Evolutionary conservation across 768 basidiomycete genomes (phyloP), one percentile per base, ranked within the genome.

Genomic region (Panellus pusillus): DNA sequence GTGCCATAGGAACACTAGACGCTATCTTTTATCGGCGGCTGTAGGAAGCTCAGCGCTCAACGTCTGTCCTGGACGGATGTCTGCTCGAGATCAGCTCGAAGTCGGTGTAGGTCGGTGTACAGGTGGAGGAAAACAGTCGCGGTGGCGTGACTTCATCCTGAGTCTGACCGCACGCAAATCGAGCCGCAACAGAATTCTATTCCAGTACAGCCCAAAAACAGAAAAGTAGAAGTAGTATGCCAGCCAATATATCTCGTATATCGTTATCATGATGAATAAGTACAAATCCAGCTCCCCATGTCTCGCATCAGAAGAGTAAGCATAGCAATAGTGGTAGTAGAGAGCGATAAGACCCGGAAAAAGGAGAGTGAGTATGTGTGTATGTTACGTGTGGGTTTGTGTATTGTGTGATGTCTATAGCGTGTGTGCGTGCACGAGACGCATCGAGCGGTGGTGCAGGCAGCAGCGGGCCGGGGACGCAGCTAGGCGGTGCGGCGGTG

Each of bases 241-340:
- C 47, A 28, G 35, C 28, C 37, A 39, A 13, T 47, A 27, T 38
- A 17, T 19, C 15, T 32, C n/a, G 35, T 24, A 15, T n/a, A n/a
- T 27, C 9, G 20, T 49, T 44, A 24, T 27, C 9, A 15, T 49
- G 39, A 24, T 1, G 44, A 35, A 35, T 39, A 45, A 38, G 47
- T 17, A 19, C 14, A 45, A 31, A 51, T 47, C 49, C 49, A 56
- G 54, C 54, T 51, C 17, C 55, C 35, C 39, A 43, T 50, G 47
- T 1, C 54, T 27, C 39, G 54, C 54, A 55, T 39, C 44, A 45
- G 54, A 29, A 43, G 52, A 45, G 28, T 24, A 24, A 24, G 24
- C 24, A 24, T 24, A 24, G 28, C 27, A 40, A 48, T 24, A n/a
- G 29, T 27, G n/a, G 39, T 40, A 40, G 39, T 40, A 40, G 17